Base-by-base conservation (phyloP, 2,329 filamentous ascomycete species). In the Stemphylium lycopersici region DNA sequence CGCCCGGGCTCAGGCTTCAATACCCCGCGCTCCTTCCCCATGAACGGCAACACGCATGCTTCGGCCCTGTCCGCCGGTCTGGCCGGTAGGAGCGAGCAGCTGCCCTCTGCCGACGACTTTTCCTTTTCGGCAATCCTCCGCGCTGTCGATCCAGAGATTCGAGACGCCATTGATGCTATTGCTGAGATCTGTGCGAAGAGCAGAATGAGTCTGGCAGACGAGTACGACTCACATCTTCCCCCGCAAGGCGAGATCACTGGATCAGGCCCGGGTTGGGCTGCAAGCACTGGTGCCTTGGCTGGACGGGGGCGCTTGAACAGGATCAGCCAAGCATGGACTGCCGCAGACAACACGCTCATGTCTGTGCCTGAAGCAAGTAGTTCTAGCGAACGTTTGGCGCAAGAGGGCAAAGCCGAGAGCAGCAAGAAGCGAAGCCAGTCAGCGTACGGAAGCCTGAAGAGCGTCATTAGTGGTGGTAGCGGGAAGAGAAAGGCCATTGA, bases 101-200 rank as follows among this genome's bases (percentile, higher is more conserved):
- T 77, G 37, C 83, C 83, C 7, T 74, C 80, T 3, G 73, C 79
- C 15, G 76, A 82, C 18, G 81, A 82, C 48, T 85, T 84, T 66
- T 81, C 80, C 44, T 84, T 85, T 60, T 81, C 80, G 26, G 78
- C 79, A 24, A 84, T 85, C 54, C 73, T 85, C 12, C 77, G 78
- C 20, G 81, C 83, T 24, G 82, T 85, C 50, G 82, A 86, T 51
- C 80, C 83, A 11, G 84, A 87, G 61, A 84, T 87, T 41, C 76
- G 81, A 57, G 74, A 75, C 12, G 84, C 84, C 8, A 78, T 87
- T 48, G 82, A 87, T 64, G 82, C 83, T 13, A 87, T 87, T 61
- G 84, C 84, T 20, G 83, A 86, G 62, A 86, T 87, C 55, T 85
- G 83, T 61, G 84, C 85, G 3, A 78, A 83, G 55, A 87, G 83